phyloP scores from a whole-genome alignment of 2,329 filamentous ascomycete genomes.

The Microcyclospora tardicrescens region DNA sequence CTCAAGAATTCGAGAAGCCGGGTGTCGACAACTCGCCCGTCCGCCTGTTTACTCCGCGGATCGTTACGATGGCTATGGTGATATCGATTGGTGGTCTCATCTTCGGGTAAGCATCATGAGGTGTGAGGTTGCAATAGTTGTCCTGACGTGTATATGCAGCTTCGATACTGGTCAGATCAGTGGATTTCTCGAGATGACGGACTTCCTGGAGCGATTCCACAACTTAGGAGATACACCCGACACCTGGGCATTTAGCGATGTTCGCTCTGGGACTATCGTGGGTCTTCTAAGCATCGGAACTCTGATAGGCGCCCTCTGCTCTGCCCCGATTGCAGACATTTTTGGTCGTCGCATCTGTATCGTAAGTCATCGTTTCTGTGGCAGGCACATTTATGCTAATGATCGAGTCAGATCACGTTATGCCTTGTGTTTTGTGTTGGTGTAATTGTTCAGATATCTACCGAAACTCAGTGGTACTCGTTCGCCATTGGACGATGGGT shows the following conservation, averaged over 20 bases:
- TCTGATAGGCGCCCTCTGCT: conserved; percentile 43
- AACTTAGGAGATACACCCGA: conserved; percentile 19
- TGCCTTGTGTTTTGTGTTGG: conserved; percentile 52
- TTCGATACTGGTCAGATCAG: conserved; percentile 48
- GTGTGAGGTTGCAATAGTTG: conserved; percentile 3
- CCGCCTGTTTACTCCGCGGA: conserved; percentile 14
- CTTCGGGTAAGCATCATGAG: conserved; percentile 18
- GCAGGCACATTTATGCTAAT: no score
- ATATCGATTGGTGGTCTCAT: conserved; percentile 26
- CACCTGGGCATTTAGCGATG: conserved; percentile 40
- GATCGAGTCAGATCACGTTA: no score
- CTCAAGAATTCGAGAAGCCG: conserved; percentile 8
- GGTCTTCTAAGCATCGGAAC: conserved; percentile 49
- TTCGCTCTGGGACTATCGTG: conserved; percentile 50
- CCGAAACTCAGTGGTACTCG: conserved; percentile 45
- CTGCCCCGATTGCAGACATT: conserved; percentile 48
- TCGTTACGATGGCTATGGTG: conserved; percentile 23
- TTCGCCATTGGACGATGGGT: conserved; percentile 52
- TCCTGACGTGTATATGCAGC: conserved; percentile 1
- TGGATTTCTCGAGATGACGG: conserved; percentile 48
- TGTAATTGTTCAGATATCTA: conserved; percentile 53
- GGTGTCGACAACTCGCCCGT: conserved; percentile 13
- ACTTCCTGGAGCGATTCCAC: conserved; percentile 45
- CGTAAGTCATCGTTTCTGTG: conserved; percentile 20
- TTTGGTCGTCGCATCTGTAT: conserved; percentile 52